Evolutionary conservation across 177 flowering plant species (phyloP), one percentile per base, ranked within the genome.

Genomic region (Vitis hybrid): DNA sequence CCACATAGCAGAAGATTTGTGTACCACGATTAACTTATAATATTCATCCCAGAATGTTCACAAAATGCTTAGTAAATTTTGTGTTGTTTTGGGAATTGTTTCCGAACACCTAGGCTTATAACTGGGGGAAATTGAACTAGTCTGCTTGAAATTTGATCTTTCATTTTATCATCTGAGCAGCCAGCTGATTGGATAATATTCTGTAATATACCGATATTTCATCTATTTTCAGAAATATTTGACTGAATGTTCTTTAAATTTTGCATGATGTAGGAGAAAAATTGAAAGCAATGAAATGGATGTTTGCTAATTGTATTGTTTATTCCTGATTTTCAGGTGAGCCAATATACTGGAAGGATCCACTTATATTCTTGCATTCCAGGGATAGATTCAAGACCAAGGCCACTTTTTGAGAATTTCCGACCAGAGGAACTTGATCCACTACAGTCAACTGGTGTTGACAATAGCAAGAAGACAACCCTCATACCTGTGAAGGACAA

Each of bases 271-370:
- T 18, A 2, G 18, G 29, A 64, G 55, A n/a, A 14, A 5, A 5
- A n/a, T n/a, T 3, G 29, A 26, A 67, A n/a, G 22, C 31, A 16
- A 9, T 55, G 11, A 12, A 10, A 3, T 57, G 15, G 34, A 15
- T 11, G 11, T 49, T 62, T n/a, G 5, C 13, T 26, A 31, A 67
- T 58, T 49, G 22, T 52, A 50, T 8, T 61, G 12, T 26, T 71
- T 61, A 58, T 29, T 15, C 18, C 6, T 67, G 34, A 18, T 80
- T 73, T 78, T 64, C 80, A 94, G 99, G 90, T 95, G 72, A 95
- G 99, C 77, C 86, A 84, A 63, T 84, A 87, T 71, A 95, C 97
- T 20, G 96, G 91, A 66, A 83, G 99, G 71, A 76, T 95, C 67
- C 99, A 95, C 82, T 73, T 95, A 71, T 91, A 91, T 76, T 74